These are phyloP conservation scores for Melampsora medusae DNA, from an alignment of 1,284 basidiomycete species.

Conservation along the genomic window DNA sequence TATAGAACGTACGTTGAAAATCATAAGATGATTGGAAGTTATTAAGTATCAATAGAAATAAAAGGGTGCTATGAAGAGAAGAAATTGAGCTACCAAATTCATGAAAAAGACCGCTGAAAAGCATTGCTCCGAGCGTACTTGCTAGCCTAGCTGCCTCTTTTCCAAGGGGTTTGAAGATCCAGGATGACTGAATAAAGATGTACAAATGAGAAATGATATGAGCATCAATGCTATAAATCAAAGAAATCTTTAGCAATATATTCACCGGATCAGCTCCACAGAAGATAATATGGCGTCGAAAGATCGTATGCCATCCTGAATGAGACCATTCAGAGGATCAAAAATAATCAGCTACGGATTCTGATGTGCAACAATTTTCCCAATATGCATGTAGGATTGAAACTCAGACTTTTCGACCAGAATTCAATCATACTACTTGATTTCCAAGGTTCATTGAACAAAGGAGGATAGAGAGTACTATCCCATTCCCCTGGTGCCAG, in stretches of 20 bases:
- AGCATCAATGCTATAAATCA: too few species aligned
- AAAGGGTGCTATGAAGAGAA: neutral
- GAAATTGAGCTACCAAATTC: conserved; percentile 19
- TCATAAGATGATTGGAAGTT: neutral
- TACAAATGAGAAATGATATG: too few species aligned
- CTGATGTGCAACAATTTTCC: too few species aligned
- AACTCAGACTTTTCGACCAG: conserved; percentile 35
- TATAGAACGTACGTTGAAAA: neutral
- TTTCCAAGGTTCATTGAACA: conserved; percentile 26
- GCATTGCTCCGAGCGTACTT: conserved; percentile 37
- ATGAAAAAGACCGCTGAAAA: conserved; percentile 44
- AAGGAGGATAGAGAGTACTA: conserved; percentile 33
- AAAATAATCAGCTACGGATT: too few species aligned
- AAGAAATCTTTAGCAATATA: too few species aligned
- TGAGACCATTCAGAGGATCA: neutral
- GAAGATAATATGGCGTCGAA: conserved; percentile 36
- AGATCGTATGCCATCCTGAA: conserved; percentile 44
- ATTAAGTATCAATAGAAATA: neutral
- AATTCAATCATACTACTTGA: conserved; percentile 26
- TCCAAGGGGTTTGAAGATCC: conserved; percentile 23
- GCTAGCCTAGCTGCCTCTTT: conserved; percentile 6
- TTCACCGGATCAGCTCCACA: conserved; percentile 38
- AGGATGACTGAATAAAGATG: neutral
- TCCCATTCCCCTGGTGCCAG: conserved; percentile 37
- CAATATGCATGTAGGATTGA: neutral